Evolutionary conservation across 805 yeast genomes (phyloP), one percentile per base, ranked within the genome.

Genomic region (Cyberlindnera samutprakarnensis): DNA sequence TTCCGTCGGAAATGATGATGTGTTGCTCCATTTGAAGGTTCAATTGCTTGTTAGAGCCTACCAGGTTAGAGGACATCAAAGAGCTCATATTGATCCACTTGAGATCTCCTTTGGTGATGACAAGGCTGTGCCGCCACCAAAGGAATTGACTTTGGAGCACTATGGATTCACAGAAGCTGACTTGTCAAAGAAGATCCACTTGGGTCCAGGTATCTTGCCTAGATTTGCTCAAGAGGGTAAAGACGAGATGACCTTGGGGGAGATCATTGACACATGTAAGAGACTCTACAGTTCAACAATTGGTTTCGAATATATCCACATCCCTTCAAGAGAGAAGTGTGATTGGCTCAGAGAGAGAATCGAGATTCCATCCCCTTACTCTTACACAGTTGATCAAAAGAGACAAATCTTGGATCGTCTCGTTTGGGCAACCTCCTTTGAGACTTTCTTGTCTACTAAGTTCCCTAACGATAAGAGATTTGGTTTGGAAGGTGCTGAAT

Each of bases 391-490:
- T 25, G 97, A 92, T 59, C 84, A 90, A 66, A 92, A 90, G 70
- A 78, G 95, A 66, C 95, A 92, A 61, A 92, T 92, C 49, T 70
- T 92, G 52, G 99, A 92, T 63, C 78, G 99, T 57, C 66, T 92
- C 54, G 85, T 90, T 61, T 92, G 99, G 99, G 75, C 97, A 31
- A 78, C 95, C 41, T 78, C 87, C 31, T 92, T 92, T 54, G 99
- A 92, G 68, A 65, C 81, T 38, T 92, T 92, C 73, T 66, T 92
- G 53, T 75, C 96, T 29, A 78, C 95, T 37, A 92, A 92, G 66
- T 92, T 86, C 73, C 97, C 99, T 43, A 90, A 87, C 64, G 97
- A 88, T 60, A 92, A 92, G 69, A 83, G 99, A 66, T 92, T 92
- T 55, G 98, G 98, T 62, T 70, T 92, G 38, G 99, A 92, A 70